Base-by-base conservation (phyloP, 768 basidiomycete species). In the Psilocybe subaeruginosa region DNA sequence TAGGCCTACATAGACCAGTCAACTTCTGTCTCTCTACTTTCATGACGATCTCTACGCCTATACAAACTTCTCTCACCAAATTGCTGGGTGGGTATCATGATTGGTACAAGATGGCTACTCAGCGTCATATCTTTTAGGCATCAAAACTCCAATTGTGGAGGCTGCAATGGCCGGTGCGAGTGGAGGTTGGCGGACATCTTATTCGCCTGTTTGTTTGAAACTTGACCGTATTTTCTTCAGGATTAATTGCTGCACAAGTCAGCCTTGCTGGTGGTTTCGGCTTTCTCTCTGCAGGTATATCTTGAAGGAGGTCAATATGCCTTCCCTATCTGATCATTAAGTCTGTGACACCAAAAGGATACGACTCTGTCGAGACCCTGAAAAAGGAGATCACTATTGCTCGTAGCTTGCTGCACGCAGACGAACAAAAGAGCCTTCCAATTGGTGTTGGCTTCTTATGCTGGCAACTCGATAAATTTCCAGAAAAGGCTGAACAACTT, bases 371-470 rank as follows among this genome's bases (percentile, higher is more conserved):
- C 11, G 77, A 83, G 37, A 71, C 73, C 41, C 73, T 91, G 64
- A 74, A 70, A 55, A 64, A 73, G 52, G 85, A 92, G 66, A 69
- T 93, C 19, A 72, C 74, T 30, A 65, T 84, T 19, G 87, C 85
- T n/a, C 84, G 85, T 8, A 66, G 72, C 23, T 59, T 73, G 0
- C 74, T 91, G 23, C 67, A 72, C 16, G 53, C 76, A 17, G 67
- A 71, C 50, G 61, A 71, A 23, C 66, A 77, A 9, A 71, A 73
- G 4, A 76, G 80, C 31, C 66, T 83, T 35, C 86, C 84, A 7
- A 77, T 94, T 61, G 92, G 92, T 27, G 82, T 90, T n/a, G 91
- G 92, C 11, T 91, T 87, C 70, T 75, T 93, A 27, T 82, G 77
- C 12, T 95, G 90, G 90, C 80, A 80, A 62, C 79, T 93, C 14